Evolutionary conservation across 2,329 filamentous ascomycete genomes (phyloP).

Genomic region (Malbranchea cinnamomea): DNA sequence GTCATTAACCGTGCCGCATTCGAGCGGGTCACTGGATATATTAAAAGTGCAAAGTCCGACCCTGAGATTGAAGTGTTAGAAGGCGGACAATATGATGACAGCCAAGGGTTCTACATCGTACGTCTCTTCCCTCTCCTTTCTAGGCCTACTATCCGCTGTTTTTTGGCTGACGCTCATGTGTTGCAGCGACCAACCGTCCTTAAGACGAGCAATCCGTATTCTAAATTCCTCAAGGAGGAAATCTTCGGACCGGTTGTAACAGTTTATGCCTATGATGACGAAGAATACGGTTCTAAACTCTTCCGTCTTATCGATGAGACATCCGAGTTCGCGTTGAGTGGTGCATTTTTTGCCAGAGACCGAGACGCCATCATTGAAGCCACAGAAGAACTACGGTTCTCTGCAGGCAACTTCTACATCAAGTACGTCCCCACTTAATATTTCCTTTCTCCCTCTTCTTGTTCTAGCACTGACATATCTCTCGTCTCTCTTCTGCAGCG

Average conservation of each 20-base stretch:
- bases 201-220: conserved; percentile 54
- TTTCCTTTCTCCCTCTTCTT: too few relatives aligned
- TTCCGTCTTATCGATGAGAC: conserved; percentile 35
- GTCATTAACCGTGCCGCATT: conserved; percentile 74
- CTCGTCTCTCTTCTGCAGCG: too few relatives aligned
- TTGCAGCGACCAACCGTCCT: conserved; percentile 79
- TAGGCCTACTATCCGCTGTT: too few relatives aligned
- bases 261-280: conserved; percentile 65
- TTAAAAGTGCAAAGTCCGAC: conserved; percentile 67
- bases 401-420: conserved; percentile 30
- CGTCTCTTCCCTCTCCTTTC: too few relatives aligned
- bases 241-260: conserved; percentile 69
- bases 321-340: conserved; percentile 27
- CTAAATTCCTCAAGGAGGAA: conserved; percentile 61
- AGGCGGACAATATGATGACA: conserved; percentile 63
- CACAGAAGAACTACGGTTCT: conserved; percentile 21
- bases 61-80: conserved; percentile 54
- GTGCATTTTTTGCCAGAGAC: conserved; percentile 28
- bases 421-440: too few relatives aligned
- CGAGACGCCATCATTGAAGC: conserved; percentile 22
- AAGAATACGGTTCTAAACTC: conserved; percentile 43
- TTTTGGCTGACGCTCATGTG: too few relatives aligned
- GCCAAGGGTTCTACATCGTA: conserved; percentile 70
- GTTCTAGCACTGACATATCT: too few relatives aligned
- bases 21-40: conserved; percentile 61